Conservation (phyloP, 176 grass and related monocot genomes). For the Aegilops tauschii region DNA sequence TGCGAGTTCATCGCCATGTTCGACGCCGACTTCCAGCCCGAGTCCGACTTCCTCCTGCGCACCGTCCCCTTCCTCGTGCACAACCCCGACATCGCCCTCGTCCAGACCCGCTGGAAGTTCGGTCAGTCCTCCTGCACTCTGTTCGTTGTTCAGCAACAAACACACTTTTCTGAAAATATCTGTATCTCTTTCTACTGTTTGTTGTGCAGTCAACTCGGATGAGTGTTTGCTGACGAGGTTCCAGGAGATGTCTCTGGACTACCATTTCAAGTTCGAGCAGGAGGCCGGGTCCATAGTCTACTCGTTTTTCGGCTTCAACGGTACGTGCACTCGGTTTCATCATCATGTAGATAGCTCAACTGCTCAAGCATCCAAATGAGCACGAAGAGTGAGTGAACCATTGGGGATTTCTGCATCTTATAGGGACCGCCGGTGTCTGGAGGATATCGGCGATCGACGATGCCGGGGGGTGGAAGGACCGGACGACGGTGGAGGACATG, state of each 20-base stretch:
- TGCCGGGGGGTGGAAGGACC: constrained; percentile 88
- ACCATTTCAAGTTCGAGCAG: constrained; percentile 97
- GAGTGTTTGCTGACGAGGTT: constrained; percentile 89
- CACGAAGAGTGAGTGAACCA: neutral
- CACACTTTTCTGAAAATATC: too few relatives aligned
- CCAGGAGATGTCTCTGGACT: constrained; percentile 95
- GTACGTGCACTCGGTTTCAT: constrained; percentile 4
- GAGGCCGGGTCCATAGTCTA: constrained; percentile 75
- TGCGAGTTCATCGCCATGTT: constrained; percentile 96
- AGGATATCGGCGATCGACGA: constrained; percentile 72
- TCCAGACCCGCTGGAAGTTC: constrained; percentile 91
- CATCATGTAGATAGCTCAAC: neutral
- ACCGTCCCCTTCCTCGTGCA: constrained; percentile 85
- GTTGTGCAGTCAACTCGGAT: constrained; percentile 65
- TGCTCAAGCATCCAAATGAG: neutral
- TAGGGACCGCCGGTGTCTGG: constrained; percentile 95
- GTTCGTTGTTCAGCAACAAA: neutral
- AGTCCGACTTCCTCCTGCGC: constrained; percentile 64
- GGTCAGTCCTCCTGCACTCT: constrained; percentile 31
- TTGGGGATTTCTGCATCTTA: neutral
- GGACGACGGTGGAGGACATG: constrained; percentile 99
- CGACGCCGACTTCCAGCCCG: constrained; percentile 86
- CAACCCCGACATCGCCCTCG: constrained; percentile 76
- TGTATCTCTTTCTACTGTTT: too few relatives aligned
- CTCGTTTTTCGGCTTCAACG: constrained; percentile 92